phyloP scores from a whole-genome alignment of 495 filamentous ascomycete genomes.

The Lepidopterella palustris region DNA sequence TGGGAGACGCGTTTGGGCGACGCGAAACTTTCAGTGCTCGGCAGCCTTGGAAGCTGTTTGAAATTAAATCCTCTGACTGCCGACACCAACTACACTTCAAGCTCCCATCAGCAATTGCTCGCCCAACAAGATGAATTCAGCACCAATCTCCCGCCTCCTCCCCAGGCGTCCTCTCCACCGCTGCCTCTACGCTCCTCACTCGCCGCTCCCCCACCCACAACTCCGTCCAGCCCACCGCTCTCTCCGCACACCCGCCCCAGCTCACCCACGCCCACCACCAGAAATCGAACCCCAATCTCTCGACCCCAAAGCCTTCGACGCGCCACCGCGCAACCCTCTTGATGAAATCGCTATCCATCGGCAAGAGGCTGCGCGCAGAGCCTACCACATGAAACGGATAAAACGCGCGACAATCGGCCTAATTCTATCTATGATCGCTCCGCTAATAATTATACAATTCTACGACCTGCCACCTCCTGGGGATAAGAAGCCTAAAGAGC shows the following conservation, averaged over 20 bases:
- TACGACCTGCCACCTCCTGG: slow-evolving; percentile 10
- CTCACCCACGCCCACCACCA: background rate
- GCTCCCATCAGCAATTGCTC: background rate
- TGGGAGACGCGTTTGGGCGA: background rate
- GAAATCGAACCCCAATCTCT: background rate
- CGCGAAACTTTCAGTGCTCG: background rate
- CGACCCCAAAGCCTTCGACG: background rate
- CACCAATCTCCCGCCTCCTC: slow-evolving; percentile 9
- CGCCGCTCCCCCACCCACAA: slow-evolving; percentile 1
- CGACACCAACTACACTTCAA: background rate
- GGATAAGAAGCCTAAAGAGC: slow-evolving; percentile 4
- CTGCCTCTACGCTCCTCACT: slow-evolving; percentile 17
- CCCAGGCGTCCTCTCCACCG: slow-evolving; percentile 15
- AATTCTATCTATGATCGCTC: slow-evolving; percentile 19
- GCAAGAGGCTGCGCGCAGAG: slow-evolving; percentile 8
- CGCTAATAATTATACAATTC: slow-evolving; percentile 13
- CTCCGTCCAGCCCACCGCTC: slow-evolving; percentile 8
- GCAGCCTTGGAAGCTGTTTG: too few species aligned
- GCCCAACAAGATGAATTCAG: slow-evolving; percentile 13
- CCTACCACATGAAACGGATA: background rate
- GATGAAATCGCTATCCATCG: slow-evolving; percentile 19
- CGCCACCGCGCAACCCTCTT: background rate
- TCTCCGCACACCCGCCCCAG: background rate
- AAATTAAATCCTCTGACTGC: background rate
- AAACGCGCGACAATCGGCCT: slow-evolving; percentile 20